phyloP scores from a whole-genome alignment of 305 asterid species.

The Fraxinus angustifolia region DNA sequence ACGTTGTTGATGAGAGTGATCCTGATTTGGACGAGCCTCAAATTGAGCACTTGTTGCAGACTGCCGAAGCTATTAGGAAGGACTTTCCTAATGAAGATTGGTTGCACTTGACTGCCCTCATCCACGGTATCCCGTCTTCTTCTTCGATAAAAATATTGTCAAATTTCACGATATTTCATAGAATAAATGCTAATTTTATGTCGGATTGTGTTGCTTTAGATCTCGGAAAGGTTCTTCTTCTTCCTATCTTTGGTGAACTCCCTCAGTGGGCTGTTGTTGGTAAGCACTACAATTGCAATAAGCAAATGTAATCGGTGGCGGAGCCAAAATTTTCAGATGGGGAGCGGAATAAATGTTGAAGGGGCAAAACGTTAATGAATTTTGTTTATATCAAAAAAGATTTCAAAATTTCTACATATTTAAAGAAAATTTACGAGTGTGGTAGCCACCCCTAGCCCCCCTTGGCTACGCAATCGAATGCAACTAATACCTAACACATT shows the following conservation, averaged over 20 bases:
- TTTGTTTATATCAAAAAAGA: neutral
- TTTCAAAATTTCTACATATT: neutral
- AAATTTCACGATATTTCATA: neutral
- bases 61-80: conserved; percentile 73
- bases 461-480: neutral
- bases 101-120: conserved; percentile 69
- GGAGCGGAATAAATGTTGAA: neutral
- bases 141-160: neutral
- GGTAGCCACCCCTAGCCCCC: neutral
- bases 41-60: conserved; percentile 62
- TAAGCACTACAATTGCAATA: conserved; percentile 3
- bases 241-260: conserved; percentile 57
- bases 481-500: neutral
- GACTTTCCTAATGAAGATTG: conserved; percentile 73
- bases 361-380: neutral
- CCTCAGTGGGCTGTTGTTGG: conserved; percentile 92
- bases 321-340: neutral
- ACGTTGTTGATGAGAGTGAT: conserved; percentile 45
- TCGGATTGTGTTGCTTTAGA: conserved; percentile 25
- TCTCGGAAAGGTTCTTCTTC: conserved; percentile 74
- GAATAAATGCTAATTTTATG: neutral
- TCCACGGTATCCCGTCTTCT: conserved; percentile 46
- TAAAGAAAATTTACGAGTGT: neutral
- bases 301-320: neutral
- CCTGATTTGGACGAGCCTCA: conserved; percentile 83